Evolutionary conservation across 257 asterid species (phyloP).

Genomic region (Nemophila menziesii): DNA sequence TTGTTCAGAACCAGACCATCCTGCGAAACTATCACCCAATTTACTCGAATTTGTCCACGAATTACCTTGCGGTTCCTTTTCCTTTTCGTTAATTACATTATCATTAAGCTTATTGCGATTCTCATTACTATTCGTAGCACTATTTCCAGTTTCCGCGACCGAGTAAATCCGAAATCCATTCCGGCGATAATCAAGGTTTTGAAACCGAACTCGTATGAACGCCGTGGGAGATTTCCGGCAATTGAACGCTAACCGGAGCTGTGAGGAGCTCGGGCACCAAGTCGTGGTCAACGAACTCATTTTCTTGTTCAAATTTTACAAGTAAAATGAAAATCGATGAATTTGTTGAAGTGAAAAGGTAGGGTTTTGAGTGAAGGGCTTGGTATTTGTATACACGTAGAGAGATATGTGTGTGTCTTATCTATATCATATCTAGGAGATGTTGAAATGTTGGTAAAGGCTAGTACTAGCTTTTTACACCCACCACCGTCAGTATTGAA

Average conservation of each 20-base stretch:
- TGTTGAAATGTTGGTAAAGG: background rate
- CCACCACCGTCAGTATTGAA: background rate
- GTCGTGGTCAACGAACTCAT: constrained; percentile 56
- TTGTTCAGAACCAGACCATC: constrained; percentile 54
- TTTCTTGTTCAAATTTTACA: background rate
- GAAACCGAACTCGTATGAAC: constrained; percentile 24
- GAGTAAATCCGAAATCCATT: constrained; percentile 18
- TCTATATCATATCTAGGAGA: background rate
- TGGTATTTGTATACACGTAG: too few species aligned
- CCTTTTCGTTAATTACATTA: constrained; percentile 41
- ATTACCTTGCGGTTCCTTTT: constrained; percentile 24
- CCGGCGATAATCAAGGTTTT: constrained; percentile 29
- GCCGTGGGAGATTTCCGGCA: constrained; percentile 27
- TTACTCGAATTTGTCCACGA: constrained; percentile 40
- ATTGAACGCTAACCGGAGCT: constrained; percentile 70
- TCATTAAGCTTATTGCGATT: constrained; percentile 22
- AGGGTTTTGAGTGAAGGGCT: background rate
- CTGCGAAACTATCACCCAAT: constrained; percentile 46
- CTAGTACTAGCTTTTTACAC: too few species aligned
- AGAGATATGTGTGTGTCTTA: background rate
- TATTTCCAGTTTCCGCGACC: constrained; percentile 23
- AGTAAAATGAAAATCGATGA: too few species aligned
- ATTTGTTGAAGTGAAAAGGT: background rate
- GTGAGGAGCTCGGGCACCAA: constrained; percentile 68
- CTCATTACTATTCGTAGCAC: constrained; percentile 27